phyloP scores from a whole-genome alignment of 352 stramenopile genomes.

The Blastocystis sp. region DNA sequence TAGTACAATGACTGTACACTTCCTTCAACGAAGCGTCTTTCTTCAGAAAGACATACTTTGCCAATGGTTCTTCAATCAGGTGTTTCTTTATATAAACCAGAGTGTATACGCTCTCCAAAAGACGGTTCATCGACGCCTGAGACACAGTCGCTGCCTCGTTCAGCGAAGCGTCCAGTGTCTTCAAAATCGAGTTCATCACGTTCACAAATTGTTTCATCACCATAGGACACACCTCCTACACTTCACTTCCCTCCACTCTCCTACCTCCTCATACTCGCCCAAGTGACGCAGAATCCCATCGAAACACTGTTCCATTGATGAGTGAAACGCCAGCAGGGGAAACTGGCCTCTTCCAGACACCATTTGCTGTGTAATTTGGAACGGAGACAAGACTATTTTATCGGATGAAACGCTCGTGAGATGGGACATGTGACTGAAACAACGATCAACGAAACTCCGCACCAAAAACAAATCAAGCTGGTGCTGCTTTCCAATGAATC shows the following conservation, averaged over 20 bases:
- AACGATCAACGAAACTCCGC: background rate
- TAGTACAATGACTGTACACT: background rate
- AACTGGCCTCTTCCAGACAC: background rate
- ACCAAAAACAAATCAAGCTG: background rate
- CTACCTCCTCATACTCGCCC: background rate
- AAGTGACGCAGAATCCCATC: background rate
- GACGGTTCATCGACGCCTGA: background rate
- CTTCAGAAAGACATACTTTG: background rate
- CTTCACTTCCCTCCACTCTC: background rate
- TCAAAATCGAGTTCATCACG: background rate
- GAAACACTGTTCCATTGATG: background rate
- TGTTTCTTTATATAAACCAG: background rate
- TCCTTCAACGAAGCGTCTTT: constrained; percentile 25
- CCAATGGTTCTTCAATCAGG: constrained; percentile 19
- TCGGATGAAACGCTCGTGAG: background rate
- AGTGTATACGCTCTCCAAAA: background rate
- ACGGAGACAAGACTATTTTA: constrained; percentile 10
- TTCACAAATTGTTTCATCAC: constrained; percentile 1
- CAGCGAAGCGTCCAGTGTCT: background rate
- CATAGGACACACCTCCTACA: background rate
- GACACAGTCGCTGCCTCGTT: background rate
- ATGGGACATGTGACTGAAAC: background rate
- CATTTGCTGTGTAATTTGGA: background rate
- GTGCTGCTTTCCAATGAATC: background rate
- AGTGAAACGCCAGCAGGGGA: background rate